phyloP scores from a whole-genome alignment of 495 filamentous ascomycete genomes.

The Terfezia claveryi region DNA sequence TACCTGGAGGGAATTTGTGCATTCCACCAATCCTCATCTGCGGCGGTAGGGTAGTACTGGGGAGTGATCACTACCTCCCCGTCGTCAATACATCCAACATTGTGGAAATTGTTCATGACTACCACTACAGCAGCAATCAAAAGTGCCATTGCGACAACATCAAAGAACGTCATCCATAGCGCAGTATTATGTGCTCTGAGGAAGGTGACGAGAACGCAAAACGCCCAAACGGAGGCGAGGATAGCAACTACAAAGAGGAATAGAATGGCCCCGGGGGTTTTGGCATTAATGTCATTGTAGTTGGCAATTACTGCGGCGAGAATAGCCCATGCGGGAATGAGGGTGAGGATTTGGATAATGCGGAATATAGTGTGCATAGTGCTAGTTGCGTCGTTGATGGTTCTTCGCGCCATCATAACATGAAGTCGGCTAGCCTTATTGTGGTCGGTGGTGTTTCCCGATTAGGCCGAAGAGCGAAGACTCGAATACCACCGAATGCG shows the following conservation, averaged over 20 bases:
- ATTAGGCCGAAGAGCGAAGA: too few species aligned
- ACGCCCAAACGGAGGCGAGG: conserved; percentile 16
- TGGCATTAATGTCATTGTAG: conserved; percentile 4
- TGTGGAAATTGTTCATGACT: conserved; percentile 8
- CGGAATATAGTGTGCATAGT: conserved; percentile 8
- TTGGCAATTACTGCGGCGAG: conserved; percentile 10
- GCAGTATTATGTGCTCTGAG: conserved; percentile 16
- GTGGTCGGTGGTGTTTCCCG: too few species aligned
- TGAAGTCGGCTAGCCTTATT: too few species aligned
- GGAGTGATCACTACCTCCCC: not conserved
- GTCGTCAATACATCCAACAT: not conserved
- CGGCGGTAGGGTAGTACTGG: not conserved
- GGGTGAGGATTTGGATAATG: conserved; percentile 12
- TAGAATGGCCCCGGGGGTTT: conserved; percentile 6
- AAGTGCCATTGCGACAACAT: conserved; percentile 6
- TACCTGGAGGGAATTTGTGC: not conserved
- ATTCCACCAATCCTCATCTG: too few species aligned
- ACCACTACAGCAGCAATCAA: conserved; percentile 14
- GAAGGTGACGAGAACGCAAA: conserved; percentile 13
- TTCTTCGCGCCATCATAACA: not conserved
- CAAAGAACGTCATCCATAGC: conserved; percentile 12
- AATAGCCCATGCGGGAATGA: conserved; percentile 14
- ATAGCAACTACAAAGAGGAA: conserved; percentile 15
- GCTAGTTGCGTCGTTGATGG: not conserved
- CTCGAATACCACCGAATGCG: too few species aligned